phyloP scores from a whole-genome alignment of 2,329 filamentous ascomycete genomes.

The Penicillium occitanis region DNA sequence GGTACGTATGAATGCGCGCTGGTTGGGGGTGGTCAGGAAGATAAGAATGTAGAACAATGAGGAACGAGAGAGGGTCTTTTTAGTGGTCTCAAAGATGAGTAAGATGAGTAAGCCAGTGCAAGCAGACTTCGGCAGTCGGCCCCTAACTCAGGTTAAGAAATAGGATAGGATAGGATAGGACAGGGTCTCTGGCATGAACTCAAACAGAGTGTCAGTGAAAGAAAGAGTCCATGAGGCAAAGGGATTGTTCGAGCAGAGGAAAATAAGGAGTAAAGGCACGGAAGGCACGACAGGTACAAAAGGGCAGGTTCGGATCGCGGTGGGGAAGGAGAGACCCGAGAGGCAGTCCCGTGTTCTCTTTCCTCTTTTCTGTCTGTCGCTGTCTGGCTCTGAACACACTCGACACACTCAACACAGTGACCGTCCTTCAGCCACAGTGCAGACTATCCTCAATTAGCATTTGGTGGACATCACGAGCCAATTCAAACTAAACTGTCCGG shows the following conservation, averaged over 20 bases:
- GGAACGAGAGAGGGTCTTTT: not conserved
- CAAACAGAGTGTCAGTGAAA: not conserved
- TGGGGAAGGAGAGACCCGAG: conserved; percentile 4
- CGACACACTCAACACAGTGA: not conserved
- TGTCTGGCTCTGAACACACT: not conserved
- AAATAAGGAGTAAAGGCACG: not conserved
- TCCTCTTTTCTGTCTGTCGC: not conserved
- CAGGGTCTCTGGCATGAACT: not conserved
- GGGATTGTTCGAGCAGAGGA: not conserved
- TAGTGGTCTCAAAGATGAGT: not conserved
- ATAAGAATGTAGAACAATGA: not conserved
- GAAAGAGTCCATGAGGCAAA: not conserved
- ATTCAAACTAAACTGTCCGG: not conserved
- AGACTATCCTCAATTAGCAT: not conserved
- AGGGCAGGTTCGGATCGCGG: conserved; percentile 3
- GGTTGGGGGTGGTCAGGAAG: not conserved
- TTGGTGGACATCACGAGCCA: not conserved
- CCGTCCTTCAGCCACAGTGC: not conserved
- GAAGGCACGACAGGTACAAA: not conserved
- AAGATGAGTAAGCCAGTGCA: conserved; percentile 4
- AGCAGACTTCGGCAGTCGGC: not conserved
- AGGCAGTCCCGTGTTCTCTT: not conserved
- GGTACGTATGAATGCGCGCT: not conserved
- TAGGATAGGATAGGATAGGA: not conserved
- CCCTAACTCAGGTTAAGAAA: not conserved